These are phyloP conservation scores for Malus hybrid DNA, from an alignment of 331 rosid genomes.

Conservation along the genomic window DNA sequence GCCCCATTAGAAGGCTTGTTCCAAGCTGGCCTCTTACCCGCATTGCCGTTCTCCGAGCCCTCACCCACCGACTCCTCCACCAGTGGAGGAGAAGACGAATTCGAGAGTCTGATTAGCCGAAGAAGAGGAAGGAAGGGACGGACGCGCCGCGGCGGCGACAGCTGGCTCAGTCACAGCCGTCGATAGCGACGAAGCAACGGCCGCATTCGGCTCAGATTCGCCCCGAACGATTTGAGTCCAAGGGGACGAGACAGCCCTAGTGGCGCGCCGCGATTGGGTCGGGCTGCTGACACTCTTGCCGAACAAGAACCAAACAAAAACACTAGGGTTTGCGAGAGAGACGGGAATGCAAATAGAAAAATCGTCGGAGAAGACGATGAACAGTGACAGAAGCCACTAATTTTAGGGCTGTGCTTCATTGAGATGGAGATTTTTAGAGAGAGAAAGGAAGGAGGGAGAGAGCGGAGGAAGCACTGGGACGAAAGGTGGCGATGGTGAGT, in stretches of 20 bases:
- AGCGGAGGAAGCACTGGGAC: too few relatives aligned
- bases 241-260: constrained; percentile 25
- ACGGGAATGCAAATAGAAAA: background rate
- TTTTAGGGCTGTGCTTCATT: too few relatives aligned
- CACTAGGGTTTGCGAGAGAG: constrained; percentile 28
- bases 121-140: background rate
- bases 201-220: constrained; percentile 37
- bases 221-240: constrained; percentile 59
- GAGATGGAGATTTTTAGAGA: too few relatives aligned
- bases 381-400: too few relatives aligned
- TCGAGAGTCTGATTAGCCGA: constrained; percentile 1
- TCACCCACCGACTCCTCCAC: constrained; percentile 34
- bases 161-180: constrained; percentile 22
- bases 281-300: constrained; percentile 25
- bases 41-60: constrained; percentile 34
- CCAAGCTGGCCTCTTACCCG: constrained; percentile 62
- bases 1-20: constrained; percentile 57
- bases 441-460: too few relatives aligned
- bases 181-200: constrained; percentile 26
- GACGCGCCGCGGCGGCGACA: background rate
- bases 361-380: too few relatives aligned
- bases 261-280: constrained; percentile 32
- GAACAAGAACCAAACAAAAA: background rate
- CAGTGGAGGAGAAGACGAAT: constrained; percentile 6
- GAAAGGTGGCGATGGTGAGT: too few relatives aligned